A percentile compares a stretch with the other conserved stretches of the same genome.
phyloP scores from a whole-genome alignment of 352 stramenopile genomes.

The Pythium myriotylum region DNA sequence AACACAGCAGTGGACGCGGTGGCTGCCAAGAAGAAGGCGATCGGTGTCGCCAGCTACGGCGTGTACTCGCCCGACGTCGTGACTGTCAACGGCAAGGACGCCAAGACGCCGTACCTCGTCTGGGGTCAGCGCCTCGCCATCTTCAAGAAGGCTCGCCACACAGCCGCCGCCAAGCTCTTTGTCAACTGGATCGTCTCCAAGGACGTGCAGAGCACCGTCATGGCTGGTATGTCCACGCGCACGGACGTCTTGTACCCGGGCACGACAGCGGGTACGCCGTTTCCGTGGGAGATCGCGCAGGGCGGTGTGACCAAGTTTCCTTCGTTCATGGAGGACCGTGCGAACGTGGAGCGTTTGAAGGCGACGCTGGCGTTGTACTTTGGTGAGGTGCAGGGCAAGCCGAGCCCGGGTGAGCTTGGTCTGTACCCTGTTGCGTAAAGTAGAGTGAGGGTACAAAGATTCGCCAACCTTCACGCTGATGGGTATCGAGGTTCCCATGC shows the following conservation, averaged over 20 bases:
- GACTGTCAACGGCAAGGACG: neutral
- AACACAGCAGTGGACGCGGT: constrained; percentile 33
- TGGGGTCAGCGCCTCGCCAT: constrained; percentile 63
- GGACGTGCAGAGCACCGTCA: constrained; percentile 35
- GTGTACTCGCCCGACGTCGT: neutral
- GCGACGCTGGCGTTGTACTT: constrained; percentile 63
- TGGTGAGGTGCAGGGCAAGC: constrained; percentile 48
- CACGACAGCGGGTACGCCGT: constrained; percentile 6
- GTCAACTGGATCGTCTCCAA: constrained; percentile 56
- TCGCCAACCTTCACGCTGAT: too few species aligned
- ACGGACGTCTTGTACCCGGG: constrained; percentile 31
- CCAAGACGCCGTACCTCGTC: constrained; percentile 32
- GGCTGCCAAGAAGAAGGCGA: constrained; percentile 32
- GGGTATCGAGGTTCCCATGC: too few species aligned
- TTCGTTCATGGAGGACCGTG: constrained; percentile 55
- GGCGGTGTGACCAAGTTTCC: constrained; percentile 39
- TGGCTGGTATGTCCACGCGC: constrained; percentile 32
- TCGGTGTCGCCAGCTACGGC: constrained; percentile 27
- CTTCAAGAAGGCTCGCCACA: constrained; percentile 55
- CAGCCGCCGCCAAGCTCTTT: constrained; percentile 55
- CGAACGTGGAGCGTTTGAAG: constrained; percentile 37
- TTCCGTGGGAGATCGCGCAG: constrained; percentile 38
- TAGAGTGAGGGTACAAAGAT: too few species aligned
- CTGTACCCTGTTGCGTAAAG: constrained; percentile 9
- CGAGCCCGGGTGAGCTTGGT: constrained; percentile 38